phyloP scores from a whole-genome alignment of 345 rosid species.

The Crucihimalaya himalaica region DNA sequence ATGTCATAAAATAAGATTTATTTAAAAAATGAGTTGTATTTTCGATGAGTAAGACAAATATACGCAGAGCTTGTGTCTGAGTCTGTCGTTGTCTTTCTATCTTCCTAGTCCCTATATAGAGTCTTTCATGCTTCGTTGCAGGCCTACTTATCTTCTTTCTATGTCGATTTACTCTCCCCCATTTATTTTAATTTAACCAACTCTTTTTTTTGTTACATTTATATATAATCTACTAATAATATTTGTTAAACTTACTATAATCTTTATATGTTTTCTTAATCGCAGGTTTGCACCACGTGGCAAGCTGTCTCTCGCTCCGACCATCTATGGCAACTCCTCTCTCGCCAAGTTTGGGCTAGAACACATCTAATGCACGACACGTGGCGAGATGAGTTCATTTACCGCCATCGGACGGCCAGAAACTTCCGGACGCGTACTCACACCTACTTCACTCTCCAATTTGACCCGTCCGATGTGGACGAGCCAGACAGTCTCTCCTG shows the following conservation, averaged over 20 bases:
- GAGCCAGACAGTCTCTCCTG: slow-evolving; percentile 61
- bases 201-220: neutral
- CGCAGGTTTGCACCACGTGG: slow-evolving; percentile 93
- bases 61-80: slow-evolving; percentile 40
- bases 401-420: slow-evolving; percentile 60
- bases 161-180: slow-evolving; percentile 5
- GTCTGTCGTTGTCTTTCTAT: slow-evolving; percentile 40
- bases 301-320: slow-evolving; percentile 76
- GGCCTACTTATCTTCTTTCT: slow-evolving; percentile 44
- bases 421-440: slow-evolving; percentile 59
- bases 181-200: neutral
- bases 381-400: slow-evolving; percentile 75
- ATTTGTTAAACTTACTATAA: neutral
- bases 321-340: slow-evolving; percentile 71
- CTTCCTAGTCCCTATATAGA: slow-evolving; percentile 40
- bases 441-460: slow-evolving; percentile 51
- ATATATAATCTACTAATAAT: neutral
- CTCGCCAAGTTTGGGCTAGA: slow-evolving; percentile 60
- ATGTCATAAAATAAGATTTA: neutral
- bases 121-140: slow-evolving; percentile 37
- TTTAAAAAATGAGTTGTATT: neutral
- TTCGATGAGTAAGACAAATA: slow-evolving; percentile 27
- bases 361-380: slow-evolving; percentile 48
- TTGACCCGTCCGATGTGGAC: slow-evolving; percentile 60
- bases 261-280: neutral